A percentile compares a stretch with the other conserved stretches of the same genome.
These are phyloP conservation scores for Chaetomidium leptoderma DNA, from an alignment of 495 filamentous ascomycete genomes.

Conservation along the genomic window DNA sequence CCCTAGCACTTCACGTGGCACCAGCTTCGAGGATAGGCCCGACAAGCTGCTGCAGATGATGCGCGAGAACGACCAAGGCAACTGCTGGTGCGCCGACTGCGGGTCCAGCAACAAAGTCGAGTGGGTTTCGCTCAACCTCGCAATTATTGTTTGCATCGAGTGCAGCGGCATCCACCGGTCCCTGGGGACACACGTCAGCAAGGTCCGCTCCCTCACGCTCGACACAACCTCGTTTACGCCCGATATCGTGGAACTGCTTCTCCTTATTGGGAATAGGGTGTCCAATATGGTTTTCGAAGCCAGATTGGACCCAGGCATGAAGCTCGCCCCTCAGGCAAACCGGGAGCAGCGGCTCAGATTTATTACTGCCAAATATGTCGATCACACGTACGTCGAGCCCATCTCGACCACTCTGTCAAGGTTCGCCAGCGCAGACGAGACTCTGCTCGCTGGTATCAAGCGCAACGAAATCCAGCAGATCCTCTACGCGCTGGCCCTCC, in stretches of 20 bases:
- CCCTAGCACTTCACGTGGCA: constrained; percentile 67
- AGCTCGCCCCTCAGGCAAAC: constrained; percentile 69
- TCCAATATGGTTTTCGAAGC: constrained; percentile 98
- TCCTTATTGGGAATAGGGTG: constrained; percentile 86
- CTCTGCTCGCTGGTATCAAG: constrained; percentile 88
- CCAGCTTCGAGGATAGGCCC: constrained; percentile 70
- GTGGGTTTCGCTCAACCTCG: constrained; percentile 98
- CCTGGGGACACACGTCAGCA: constrained; percentile 94
- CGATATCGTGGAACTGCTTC: constrained; percentile 90
- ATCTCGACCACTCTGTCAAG: constrained; percentile 71
- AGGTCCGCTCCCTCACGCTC: constrained; percentile 90
- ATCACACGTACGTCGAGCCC: constrained; percentile 72
- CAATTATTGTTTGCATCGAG: constrained; percentile 94
- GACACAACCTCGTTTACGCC: constrained; percentile 94
- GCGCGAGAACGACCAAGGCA: constrained; percentile 86
- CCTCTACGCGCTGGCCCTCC: constrained; percentile 82
- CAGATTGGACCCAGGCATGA: constrained; percentile 63
- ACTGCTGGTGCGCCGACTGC: constrained; percentile 93
- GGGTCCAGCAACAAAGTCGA: constrained; percentile 87
- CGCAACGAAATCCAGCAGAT: constrained; percentile 88
- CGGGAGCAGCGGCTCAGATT: constrained; percentile 87
- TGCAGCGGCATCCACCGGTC: constrained; percentile 97
- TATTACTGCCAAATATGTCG: constrained; percentile 92
- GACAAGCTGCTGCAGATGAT: constrained; percentile 80
- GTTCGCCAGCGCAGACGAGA: constrained; percentile 79